Conservation (phyloP, 2,329 filamentous ascomycete genomes). For the Clonostachys solani region DNA sequence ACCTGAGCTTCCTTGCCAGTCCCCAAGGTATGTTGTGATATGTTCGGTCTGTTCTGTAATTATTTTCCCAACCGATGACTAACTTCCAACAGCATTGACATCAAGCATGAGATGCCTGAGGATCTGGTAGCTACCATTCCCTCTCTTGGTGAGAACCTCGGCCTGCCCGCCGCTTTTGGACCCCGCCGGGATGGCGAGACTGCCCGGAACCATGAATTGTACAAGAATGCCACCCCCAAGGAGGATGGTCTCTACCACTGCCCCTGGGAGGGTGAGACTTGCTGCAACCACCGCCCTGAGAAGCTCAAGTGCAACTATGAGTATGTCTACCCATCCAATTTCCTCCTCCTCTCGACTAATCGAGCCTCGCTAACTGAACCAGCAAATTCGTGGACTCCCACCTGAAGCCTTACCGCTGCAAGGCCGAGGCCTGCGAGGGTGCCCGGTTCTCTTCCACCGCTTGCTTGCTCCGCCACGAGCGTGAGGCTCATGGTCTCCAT, state of each 20-base stretch:
- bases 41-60: background rate
- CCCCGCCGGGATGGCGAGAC: constrained; percentile 51
- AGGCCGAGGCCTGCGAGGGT: constrained; percentile 76
- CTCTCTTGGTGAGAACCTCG: constrained; percentile 20
- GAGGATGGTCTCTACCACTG: constrained; percentile 88
- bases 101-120: constrained; percentile 18
- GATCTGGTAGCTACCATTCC: constrained; percentile 6
- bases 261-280: constrained; percentile 69
- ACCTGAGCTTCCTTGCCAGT: constrained; percentile 43
- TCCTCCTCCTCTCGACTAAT: background rate
- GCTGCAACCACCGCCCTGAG: constrained; percentile 85
- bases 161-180: constrained; percentile 29
- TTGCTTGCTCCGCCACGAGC: constrained; percentile 89
- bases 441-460: constrained; percentile 92
- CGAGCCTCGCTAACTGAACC: constrained; percentile 14
- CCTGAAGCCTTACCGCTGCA: constrained; percentile 94
- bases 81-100: constrained; percentile 4
- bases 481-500: constrained; percentile 93
- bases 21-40: constrained; percentile 44
- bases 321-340: constrained; percentile 51
- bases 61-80: background rate
- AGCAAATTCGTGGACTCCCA: constrained; percentile 98
- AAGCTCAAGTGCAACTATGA: constrained; percentile 99
- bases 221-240: constrained; percentile 60
- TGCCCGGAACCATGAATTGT: constrained; percentile 64